These are phyloP conservation scores for Botrytis hyacinthi DNA, from an alignment of 2,329 filamentous ascomycete genomes.

Conservation along the genomic window DNA sequence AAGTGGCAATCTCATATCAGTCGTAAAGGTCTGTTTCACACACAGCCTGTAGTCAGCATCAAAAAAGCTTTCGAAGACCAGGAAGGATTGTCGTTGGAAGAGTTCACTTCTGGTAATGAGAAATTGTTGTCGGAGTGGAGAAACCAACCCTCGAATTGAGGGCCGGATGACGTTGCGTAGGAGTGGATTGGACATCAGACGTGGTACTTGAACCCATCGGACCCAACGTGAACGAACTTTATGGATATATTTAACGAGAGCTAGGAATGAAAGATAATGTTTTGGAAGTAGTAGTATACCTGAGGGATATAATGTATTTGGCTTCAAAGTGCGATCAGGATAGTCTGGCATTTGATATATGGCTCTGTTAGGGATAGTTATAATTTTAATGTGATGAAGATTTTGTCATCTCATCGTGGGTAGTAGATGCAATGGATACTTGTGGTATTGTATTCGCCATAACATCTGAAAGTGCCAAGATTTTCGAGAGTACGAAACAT, in stretches of 20 bases:
- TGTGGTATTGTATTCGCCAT: neutral
- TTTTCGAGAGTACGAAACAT: neutral
- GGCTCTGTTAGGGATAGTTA: neutral
- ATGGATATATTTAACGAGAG: neutral
- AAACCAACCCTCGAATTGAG: neutral
- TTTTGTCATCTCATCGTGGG: neutral
- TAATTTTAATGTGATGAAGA: too few species aligned
- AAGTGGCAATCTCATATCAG: conserved; percentile 23
- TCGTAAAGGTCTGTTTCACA: neutral
- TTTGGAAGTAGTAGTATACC: neutral
- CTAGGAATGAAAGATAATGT: neutral
- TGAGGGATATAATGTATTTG: neutral
- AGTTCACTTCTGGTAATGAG: conserved; percentile 16
- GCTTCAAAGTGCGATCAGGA: neutral
- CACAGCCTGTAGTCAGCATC: conserved; percentile 2
- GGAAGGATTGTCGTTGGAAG: conserved; percentile 16
- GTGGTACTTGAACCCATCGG: conserved; percentile 9
- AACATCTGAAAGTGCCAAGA: neutral
- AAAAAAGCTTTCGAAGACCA: conserved; percentile 19
- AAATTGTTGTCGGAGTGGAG: conserved; percentile 16
- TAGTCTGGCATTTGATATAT: neutral
- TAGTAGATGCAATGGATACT: too few species aligned
- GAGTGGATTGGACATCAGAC: conserved; percentile 7
- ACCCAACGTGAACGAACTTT: neutral
- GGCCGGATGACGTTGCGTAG: conserved; percentile 13